Evolutionary conservation across 352 stramenopile genomes (phyloP).

Genomic region (Pythium vanterpoolii): DNA sequence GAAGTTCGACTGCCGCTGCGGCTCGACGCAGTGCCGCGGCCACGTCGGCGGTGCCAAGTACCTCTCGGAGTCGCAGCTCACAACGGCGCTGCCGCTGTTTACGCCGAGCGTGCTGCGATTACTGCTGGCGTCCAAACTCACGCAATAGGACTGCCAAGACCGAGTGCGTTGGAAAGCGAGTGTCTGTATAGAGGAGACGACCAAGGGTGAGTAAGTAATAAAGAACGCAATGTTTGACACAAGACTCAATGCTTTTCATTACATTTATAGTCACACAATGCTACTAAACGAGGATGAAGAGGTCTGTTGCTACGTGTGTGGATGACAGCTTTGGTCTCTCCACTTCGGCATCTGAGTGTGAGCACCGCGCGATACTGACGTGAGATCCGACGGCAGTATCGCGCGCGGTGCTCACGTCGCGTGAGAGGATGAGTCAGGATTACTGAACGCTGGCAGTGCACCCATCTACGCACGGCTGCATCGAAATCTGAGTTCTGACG

Average conservation of each 20-base stretch:
- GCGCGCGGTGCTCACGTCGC: no score
- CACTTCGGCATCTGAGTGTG: constrained; percentile 23
- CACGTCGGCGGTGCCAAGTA: constrained; percentile 83
- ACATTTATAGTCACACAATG: background rate
- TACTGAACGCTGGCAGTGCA: no score
- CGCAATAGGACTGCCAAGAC: constrained; percentile 1
- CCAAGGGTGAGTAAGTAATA: background rate
- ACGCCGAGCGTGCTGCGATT: constrained; percentile 68
- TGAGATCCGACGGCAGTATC: constrained; percentile 8
- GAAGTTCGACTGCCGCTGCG: constrained; percentile 85
- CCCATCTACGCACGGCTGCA: constrained; percentile 19
- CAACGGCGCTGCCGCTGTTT: constrained; percentile 56
- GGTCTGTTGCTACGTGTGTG: no score
- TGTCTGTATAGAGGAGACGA: background rate
- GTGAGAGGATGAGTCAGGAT: no score
- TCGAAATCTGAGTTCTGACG: constrained; percentile 25
- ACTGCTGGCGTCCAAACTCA: constrained; percentile 54
- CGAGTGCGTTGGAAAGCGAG: background rate
- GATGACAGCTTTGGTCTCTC: background rate
- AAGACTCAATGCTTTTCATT: background rate
- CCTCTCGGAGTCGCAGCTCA: constrained; percentile 54
- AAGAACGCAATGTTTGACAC: background rate
- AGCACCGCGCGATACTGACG: no score
- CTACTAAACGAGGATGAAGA: no score
- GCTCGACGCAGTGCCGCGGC: constrained; percentile 49